Evolutionary conservation across 306 rosid species (phyloP).

Genomic region (Inga leiocalycina): DNA sequence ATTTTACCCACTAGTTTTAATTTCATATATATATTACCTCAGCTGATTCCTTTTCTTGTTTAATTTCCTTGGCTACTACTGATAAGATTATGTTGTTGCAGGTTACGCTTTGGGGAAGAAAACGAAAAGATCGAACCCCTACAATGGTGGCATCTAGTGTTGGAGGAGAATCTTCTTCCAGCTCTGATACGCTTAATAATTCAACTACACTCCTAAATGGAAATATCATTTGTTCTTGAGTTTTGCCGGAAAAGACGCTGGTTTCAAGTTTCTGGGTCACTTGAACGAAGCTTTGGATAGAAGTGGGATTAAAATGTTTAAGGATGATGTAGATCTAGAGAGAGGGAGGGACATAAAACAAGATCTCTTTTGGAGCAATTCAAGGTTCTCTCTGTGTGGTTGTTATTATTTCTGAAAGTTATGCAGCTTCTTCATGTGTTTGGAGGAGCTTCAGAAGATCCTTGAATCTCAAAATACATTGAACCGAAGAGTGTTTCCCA

Average conservation of each 20-base stretch:
- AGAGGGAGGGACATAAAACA: not conserved
- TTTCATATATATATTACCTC: too few relatives aligned
- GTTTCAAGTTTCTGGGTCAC: not conserved
- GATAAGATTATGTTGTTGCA: not conserved
- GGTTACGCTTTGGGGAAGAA: not conserved
- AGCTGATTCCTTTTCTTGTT: too few relatives aligned
- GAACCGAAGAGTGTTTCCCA: not conserved
- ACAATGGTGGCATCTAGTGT: not conserved
- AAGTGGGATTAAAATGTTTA: not conserved
- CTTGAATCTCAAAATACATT: not conserved
- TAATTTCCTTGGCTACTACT: not conserved
- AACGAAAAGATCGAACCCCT: not conserved
- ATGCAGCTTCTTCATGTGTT: not conserved
- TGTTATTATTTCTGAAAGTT: not conserved
- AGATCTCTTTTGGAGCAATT: not conserved
- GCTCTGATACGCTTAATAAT: not conserved
- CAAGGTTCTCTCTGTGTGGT: not conserved
- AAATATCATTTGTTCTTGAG: conserved; percentile 4
- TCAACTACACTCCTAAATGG: not conserved
- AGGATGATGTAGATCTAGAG: not conserved
- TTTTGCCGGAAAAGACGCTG: not conserved
- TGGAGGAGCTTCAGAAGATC: not conserved
- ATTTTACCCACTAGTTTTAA: too few relatives aligned
- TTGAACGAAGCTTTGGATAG: not conserved
- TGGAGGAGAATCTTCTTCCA: not conserved